Conservation (phyloP, 306 rosid species). For the Argentina anserina region DNA sequence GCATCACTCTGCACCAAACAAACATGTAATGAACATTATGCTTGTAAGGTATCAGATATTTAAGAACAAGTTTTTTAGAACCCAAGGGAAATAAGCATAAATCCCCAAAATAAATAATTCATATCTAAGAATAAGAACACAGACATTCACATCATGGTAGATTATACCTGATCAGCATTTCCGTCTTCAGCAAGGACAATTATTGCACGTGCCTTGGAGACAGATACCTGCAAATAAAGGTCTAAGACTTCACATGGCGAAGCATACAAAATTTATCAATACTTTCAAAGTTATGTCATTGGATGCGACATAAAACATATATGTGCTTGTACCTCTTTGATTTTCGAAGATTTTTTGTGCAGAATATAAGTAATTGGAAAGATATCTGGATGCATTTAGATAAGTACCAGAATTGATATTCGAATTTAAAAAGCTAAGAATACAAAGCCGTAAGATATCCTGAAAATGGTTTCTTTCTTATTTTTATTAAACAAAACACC, state of each 20-base stretch:
- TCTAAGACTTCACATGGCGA: conserved; percentile 13
- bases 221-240: conserved; percentile 59
- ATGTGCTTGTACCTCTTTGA: not conserved
- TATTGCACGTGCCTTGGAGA: conserved; percentile 89
- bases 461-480: not conserved
- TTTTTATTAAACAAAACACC: not conserved
- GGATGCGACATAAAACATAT: not conserved
- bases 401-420: not conserved
- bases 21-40: conserved; percentile 25
- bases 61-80: not conserved
- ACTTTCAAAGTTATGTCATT: not conserved
- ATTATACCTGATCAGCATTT: conserved; percentile 85
- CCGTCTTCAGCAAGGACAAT: conserved; percentile 93
- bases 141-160: not conserved
- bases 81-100: not conserved
- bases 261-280: conserved; percentile 4
- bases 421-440: not conserved
- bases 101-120: not conserved
- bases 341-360: not conserved
- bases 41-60: conserved; percentile 15
- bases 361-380: not conserved
- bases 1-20: conserved; percentile 80
- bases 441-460: not conserved
- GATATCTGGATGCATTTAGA: not conserved
- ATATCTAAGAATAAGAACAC: not conserved